Percentiles rank a stretch among this genome's conserved stretches.
These are phyloP conservation scores for Blastobotrys illinoisensis DNA, from an alignment of 1,139 yeast genomes.

Conservation along the genomic window DNA sequence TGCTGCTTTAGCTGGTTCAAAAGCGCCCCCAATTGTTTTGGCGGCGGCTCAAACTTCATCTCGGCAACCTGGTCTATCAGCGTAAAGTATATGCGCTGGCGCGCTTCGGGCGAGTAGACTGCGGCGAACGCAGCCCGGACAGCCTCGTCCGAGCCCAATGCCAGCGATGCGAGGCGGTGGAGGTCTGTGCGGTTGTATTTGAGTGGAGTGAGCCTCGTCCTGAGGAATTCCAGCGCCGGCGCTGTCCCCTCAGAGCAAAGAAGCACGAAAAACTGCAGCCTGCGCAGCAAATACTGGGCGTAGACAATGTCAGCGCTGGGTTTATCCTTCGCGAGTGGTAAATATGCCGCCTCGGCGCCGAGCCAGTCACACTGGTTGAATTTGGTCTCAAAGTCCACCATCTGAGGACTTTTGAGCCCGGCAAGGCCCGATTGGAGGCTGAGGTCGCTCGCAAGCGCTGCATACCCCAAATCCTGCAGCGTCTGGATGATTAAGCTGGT, in stretches of 20 bases:
- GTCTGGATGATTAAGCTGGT: conserved; percentile 47
- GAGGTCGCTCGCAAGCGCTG: conserved; percentile 35
- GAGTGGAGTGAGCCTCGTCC: not conserved
- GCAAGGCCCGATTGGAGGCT: conserved; percentile 39
- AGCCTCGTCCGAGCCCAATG: not conserved
- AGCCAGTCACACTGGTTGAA: conserved; percentile 42
- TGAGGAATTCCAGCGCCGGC: not conserved
- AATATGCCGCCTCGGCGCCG: conserved; percentile 35
- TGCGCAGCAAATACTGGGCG: not conserved
- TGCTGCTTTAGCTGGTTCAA: conserved; percentile 27
- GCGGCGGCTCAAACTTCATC: not conserved
- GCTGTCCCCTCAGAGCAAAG: not conserved
- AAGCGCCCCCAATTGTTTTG: not conserved
- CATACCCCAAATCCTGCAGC: conserved; percentile 45
- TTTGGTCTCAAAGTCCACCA: conserved; percentile 36
- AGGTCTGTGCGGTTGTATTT: not conserved
- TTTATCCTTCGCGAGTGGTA: conserved; percentile 20
- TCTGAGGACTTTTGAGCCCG: conserved; percentile 35
- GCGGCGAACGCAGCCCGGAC: not conserved
- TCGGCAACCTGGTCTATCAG: not conserved
- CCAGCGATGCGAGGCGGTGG: not conserved
- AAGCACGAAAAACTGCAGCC: not conserved
- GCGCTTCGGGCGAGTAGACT: not conserved
- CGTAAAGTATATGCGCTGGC: not conserved
- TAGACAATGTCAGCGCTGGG: conserved; percentile 12